Evolutionary conservation across 2,329 filamentous ascomycete species (phyloP), one percentile per base, ranked within the genome.

Genomic region (Waltergamsia citrina): DNA sequence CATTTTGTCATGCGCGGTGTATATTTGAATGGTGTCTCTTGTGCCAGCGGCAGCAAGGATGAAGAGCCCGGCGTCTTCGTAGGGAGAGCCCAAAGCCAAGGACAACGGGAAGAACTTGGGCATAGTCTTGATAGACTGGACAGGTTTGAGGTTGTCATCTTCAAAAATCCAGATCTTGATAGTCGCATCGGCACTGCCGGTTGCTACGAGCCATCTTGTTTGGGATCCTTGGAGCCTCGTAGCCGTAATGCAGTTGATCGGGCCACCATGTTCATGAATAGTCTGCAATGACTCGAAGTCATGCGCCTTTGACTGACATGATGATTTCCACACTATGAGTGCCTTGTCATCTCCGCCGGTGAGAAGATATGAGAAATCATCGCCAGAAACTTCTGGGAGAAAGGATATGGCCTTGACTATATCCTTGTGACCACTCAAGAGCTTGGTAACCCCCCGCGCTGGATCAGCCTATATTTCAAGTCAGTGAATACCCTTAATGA

Each of bases 41-140:
- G 92, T 96, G 3, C 92, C 92, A 3, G 81, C 86, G n/a, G 84
- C 78, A 4, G 88, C 90, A 33, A 98, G 67, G 19, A 90, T 62
- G 33, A 81, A 62, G 3, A 69, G 65, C 10, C 69, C 61, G 2
- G 62, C 59, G 7, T 61, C 61, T 21, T 52, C 57, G 32, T 71
- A 68, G 2, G 93, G 65, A 2, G 57, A 55, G 34, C 71, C 74
- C 30, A 95, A 54, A 1, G 87, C 81, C 14, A 94, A 53, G 7
- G 83, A 70, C 21, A 96, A 62, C 2, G 92, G 86, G 44, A 96
- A 86, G 57, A 83, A 93, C 40, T 78, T 81, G 7, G 86, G 87
- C 8, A 69, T 71, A 20, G 88, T 78, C 6, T 69, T 64, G 47
- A 95, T 79, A 1, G 75, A 81, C 50, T 90, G 81, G 9, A 81